Evolutionary conservation across 2,329 filamentous ascomycete species (phyloP).

Genomic region (Xylariomycetidae sp.): DNA sequence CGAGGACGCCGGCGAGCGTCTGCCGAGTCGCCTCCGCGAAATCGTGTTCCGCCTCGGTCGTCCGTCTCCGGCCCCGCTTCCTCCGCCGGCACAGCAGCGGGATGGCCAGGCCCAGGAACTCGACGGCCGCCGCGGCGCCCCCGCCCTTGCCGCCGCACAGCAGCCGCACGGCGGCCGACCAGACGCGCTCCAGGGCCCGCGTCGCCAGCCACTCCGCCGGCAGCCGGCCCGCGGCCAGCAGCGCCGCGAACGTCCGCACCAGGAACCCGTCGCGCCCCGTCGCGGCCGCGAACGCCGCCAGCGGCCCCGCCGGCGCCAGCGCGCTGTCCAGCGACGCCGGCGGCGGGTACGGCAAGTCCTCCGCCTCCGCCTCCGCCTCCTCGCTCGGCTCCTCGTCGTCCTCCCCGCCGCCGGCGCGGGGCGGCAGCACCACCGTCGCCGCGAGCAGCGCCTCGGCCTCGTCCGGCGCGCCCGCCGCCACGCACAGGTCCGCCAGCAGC

Average conservation of each 20-base stretch:
- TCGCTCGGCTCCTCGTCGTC: conserved; percentile 34
- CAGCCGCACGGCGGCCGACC: conserved; percentile 31
- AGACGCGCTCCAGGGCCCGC: conserved; percentile 33
- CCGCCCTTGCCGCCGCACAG: conserved; percentile 25
- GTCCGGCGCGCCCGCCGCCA: conserved; percentile 25
- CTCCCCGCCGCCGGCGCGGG: conserved; percentile 34
- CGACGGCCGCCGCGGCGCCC: conserved; percentile 27
- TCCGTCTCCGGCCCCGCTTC: too few relatives aligned
- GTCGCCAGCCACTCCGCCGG: conserved; percentile 40
- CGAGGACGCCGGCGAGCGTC: conserved; percentile 36
- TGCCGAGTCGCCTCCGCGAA: conserved; percentile 22
- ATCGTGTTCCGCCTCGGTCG: conserved; percentile 18
- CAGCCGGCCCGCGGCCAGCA: conserved; percentile 30
- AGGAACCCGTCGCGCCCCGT: conserved; percentile 27
- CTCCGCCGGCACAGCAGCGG: conserved; percentile 24
- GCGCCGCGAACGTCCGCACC: conserved; percentile 29
- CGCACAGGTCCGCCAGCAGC: conserved; percentile 36
- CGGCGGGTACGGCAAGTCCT: conserved; percentile 28
- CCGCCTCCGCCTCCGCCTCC: conserved; percentile 31
- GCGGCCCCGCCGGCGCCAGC: conserved; percentile 20
- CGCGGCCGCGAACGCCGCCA: conserved; percentile 29
- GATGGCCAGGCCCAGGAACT: conserved; percentile 31
- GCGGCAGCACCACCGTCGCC: conserved; percentile 30
- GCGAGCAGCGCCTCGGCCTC: conserved; percentile 38
- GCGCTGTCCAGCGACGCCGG: conserved; percentile 28